These are phyloP conservation scores for Poa annua DNA, from an alignment of 176 grass and related monocot genomes.

Conservation along the genomic window DNA sequence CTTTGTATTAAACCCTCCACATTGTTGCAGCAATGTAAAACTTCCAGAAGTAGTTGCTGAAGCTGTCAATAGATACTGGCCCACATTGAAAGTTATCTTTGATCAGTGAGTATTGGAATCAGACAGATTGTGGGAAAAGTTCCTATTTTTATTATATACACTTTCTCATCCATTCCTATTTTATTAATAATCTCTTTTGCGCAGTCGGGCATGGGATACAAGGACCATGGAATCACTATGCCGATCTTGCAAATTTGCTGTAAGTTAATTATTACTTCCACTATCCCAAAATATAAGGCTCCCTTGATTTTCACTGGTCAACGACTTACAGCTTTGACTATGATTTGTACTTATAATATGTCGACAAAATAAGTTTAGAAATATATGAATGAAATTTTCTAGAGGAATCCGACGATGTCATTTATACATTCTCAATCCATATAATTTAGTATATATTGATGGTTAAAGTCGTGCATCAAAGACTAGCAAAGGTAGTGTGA, in stretches of 20 bases:
- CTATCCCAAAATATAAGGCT: no score
- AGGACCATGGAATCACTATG: conserved; percentile 97
- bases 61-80: conserved; percentile 84
- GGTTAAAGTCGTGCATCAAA: no score
- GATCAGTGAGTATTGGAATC: conserved; percentile 68
- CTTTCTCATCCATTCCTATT: not conserved
- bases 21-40: conserved; percentile 77
- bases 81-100: conserved; percentile 84
- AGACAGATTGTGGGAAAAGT: conserved; percentile 18
- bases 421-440: no score
- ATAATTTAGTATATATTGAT: no score
- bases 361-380: no score
- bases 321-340: no score
- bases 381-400: no score
- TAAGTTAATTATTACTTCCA: conserved; percentile 44
- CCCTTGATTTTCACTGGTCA: no score
- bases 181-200: conserved; percentile 34
- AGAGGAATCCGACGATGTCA: no score
- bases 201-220: conserved; percentile 95
- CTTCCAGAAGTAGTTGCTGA: conserved; percentile 93
- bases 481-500: no score
- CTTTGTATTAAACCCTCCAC: conserved; percentile 41
- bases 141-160: conserved; percentile 25
- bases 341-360: no score
- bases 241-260: conserved; percentile 95